Percentiles rank a stretch among this genome's conserved stretches.
Conservation (phyloP, 768 basidiomycete genomes). For the Royoungia palumana region DNA sequence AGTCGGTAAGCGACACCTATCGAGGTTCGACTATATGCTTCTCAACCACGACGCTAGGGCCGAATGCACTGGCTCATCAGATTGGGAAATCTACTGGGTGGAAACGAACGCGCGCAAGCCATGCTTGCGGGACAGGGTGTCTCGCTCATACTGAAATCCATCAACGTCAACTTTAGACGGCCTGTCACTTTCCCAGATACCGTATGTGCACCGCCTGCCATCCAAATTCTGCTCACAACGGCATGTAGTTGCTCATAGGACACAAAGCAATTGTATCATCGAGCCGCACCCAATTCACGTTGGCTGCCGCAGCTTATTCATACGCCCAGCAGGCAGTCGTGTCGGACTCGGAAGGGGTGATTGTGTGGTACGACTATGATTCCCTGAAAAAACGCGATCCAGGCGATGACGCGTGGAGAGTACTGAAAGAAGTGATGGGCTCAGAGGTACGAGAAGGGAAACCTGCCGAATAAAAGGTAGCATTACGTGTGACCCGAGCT, state of each 20-base stretch:
- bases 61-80: constrained; percentile 66
- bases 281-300: constrained; percentile 44
- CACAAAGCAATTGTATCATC: constrained; percentile 47
- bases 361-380: constrained; percentile 82
- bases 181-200: constrained; percentile 79
- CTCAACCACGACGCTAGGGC: constrained; percentile 39
- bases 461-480: neutral
- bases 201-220: constrained; percentile 36
- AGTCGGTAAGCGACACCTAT: constrained; percentile 47
- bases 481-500: neutral
- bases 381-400: constrained; percentile 61
- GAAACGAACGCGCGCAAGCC: constrained; percentile 48
- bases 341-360: constrained; percentile 56
- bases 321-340: constrained; percentile 60
- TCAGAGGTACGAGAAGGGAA: constrained; percentile 19
- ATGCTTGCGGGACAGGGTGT: constrained; percentile 64
- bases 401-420: constrained; percentile 44
- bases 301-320: constrained; percentile 60
- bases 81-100: constrained; percentile 58
- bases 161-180: constrained; percentile 61
- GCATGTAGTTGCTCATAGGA: constrained; percentile 56
- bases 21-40: too few species aligned
- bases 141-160: constrained; percentile 72
- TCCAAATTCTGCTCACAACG: constrained; percentile 1
- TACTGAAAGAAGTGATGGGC: constrained; percentile 22